Base-by-base conservation (phyloP, 805 yeast genomes). In the Saccharomycopsis capsularis region DNA sequence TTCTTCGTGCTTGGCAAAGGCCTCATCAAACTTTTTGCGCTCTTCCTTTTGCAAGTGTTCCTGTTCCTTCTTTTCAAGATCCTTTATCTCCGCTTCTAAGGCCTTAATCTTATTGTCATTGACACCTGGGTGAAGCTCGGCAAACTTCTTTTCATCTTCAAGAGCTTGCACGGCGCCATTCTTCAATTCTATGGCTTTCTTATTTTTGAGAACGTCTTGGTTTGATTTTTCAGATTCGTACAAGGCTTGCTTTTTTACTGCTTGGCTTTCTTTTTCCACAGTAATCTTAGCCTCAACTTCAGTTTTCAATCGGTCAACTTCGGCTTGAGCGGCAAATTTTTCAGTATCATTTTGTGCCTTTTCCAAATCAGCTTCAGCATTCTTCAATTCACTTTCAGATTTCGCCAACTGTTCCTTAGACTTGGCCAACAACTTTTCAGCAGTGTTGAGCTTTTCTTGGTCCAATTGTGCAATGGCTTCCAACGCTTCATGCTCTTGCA, bases 161-260 rank as follows among this genome's bases (percentile, higher is more conserved):
- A 52, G 40, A 15, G 54, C 48, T 43, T 46, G 35, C 24, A 52
- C 29, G 6, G 55, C 51, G 7, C 29, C 46, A 19, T 39, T 32
- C 29, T 52, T 52, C 40, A 52, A 47, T 25, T 49, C 53, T 21
- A 50, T 29, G 29, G 46, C 54, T 23, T 50, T 49, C 23, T 43
- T 24, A 16, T 34, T 47, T 29, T 42, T 49, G 24, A 49, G 19
- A 16, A 24, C n/a, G 18, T 52, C 51, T 15, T 38, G 34, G 11
- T 36, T 34, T 9, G 47, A 32, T 30, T 37, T 38, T 34, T 49
- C 49, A 6, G 29, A 24, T 16, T 52, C 54, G 21, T 32, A 35
- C 15, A 22, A 7, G 2, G 55, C 53, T 16, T 50, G 32, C 22
- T 50, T 43, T 25, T 46, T 38, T 3, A 23, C 38, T 11, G 48